A percentile compares a stretch with the other conserved stretches of the same genome.
Evolutionary conservation across 495 filamentous ascomycete genomes (phyloP).

Genomic region (Neurospora sublineolata): DNA sequence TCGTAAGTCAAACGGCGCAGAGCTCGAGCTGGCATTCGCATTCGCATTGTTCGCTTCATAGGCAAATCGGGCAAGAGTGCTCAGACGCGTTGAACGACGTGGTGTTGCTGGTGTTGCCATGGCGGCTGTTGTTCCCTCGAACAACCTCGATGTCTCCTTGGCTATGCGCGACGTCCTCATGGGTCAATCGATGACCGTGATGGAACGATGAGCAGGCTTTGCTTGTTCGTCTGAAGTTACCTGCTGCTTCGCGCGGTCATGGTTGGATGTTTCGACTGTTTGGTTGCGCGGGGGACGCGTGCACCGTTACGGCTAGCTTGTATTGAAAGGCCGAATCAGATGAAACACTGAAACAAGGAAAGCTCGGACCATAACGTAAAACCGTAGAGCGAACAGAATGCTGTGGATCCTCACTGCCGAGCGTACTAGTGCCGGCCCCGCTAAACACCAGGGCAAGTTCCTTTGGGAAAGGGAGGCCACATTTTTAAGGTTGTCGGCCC

Average conservation of each 20-base stretch:
- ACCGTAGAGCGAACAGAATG: not conserved
- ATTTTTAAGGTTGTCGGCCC: not conserved
- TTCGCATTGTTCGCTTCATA: constrained; percentile 17
- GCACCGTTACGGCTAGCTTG: not conserved
- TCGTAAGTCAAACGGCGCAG: not conserved
- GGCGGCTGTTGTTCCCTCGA: constrained; percentile 11
- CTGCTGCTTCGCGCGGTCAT: not conserved
- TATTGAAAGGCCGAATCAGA: not conserved
- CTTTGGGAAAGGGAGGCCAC: not conserved
- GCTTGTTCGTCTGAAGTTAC: not conserved
- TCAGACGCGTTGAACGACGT: constrained; percentile 35
- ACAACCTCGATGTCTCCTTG: constrained; percentile 42
- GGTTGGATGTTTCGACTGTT: not conserved
- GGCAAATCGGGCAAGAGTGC: constrained; percentile 32
- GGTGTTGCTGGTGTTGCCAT: constrained; percentile 15
- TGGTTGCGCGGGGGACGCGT: not conserved
- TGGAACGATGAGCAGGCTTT: not conserved
- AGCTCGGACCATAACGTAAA: not conserved
- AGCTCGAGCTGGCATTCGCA: constrained; percentile 20
- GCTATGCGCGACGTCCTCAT: constrained; percentile 56
- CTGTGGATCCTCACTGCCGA: not conserved
- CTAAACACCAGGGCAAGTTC: not conserved
- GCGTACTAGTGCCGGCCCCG: not conserved
- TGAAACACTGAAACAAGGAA: not conserved
- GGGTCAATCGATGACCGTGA: not conserved